Percentiles rank a stretch among this genome's conserved stretches.
Conservation (phyloP, 345 rosid species). For the Aethionema arabicum region DNA sequence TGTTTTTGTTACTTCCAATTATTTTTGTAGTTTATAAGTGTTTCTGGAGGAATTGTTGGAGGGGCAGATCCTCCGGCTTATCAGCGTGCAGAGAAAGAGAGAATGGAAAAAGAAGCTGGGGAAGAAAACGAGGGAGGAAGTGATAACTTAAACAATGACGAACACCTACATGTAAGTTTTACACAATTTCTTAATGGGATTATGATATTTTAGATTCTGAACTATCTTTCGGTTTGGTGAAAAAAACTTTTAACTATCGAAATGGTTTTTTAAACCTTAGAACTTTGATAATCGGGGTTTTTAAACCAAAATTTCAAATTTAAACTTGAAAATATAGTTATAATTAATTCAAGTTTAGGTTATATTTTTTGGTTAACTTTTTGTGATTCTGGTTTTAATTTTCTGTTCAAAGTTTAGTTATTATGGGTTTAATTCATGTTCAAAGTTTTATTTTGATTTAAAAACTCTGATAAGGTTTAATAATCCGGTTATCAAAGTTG, state of each 20-base stretch:
- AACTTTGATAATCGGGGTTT: too few relatives aligned
- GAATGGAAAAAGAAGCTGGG: conserved; percentile 47
- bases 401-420: not conserved
- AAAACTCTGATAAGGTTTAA: too few relatives aligned
- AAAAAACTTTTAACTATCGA: too few relatives aligned
- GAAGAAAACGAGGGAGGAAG: conserved; percentile 43
- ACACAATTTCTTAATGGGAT: too few relatives aligned
- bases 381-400: not conserved
- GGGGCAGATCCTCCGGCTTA: conserved; percentile 94
- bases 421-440: not conserved
- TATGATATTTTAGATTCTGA: too few relatives aligned
- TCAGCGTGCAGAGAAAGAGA: conserved; percentile 75
- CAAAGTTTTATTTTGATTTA: not conserved
- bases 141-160: conserved; percentile 27
- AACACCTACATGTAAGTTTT: conserved; percentile 26
- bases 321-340: too few relatives aligned
- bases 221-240: too few relatives aligned
- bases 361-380: too few relatives aligned
- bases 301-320: too few relatives aligned
- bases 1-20: conserved; percentile 9
- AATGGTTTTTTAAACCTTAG: too few relatives aligned
- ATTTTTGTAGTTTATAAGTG: conserved; percentile 50
- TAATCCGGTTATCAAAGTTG: too few relatives aligned
- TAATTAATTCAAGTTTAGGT: too few relatives aligned
- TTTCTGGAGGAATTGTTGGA: conserved; percentile 82